These are phyloP conservation scores for Gynandropsis gynandra DNA, from an alignment of 345 rosid genomes.

Conservation along the genomic window DNA sequence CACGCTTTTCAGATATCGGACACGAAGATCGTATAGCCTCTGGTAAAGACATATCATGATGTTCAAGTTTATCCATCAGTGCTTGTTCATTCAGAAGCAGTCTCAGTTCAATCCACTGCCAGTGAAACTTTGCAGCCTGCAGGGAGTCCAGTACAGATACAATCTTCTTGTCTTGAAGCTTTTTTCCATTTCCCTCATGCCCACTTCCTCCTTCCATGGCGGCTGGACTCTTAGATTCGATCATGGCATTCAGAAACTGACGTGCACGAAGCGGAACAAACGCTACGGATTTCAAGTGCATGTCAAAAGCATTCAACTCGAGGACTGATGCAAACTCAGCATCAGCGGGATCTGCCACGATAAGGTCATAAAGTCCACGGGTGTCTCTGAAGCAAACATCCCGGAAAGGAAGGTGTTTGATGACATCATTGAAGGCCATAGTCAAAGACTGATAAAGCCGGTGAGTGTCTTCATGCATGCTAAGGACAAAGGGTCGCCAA, in stretches of 20 bases:
- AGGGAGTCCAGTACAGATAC: conserved; percentile 68
- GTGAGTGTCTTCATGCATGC: conserved; percentile 71
- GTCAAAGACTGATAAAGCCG: conserved; percentile 69
- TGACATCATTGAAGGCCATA: conserved; percentile 62
- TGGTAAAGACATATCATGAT: conserved; percentile 53
- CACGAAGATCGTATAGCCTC: conserved; percentile 80
- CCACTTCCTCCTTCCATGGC: conserved; percentile 42
- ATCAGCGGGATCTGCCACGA: conserved; percentile 76
- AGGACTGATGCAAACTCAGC: conserved; percentile 72
- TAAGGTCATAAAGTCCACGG: conserved; percentile 70
- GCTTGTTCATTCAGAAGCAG: conserved; percentile 95
- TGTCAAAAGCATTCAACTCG: conserved; percentile 63
- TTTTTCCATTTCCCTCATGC: conserved; percentile 50
- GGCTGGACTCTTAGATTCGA: conserved; percentile 69
- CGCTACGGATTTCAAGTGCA: conserved; percentile 62
- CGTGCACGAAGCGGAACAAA: conserved; percentile 93
- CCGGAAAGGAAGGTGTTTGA: conserved; percentile 81
- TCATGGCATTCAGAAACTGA: conserved; percentile 70
- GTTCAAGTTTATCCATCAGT: conserved; percentile 74
- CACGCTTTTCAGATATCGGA: conserved; percentile 57
- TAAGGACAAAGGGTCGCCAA: conserved; percentile 71
- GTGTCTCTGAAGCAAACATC: conserved; percentile 87
- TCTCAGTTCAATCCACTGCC: conserved; percentile 99
- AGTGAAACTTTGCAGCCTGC: conserved; percentile 96
- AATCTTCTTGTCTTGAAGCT: conserved; percentile 74